Percentiles rank a stretch among this genome's conserved stretches.
Conservation (phyloP, 2,329 filamentous ascomycete genomes). For the Microdochium bolleyi region DNA sequence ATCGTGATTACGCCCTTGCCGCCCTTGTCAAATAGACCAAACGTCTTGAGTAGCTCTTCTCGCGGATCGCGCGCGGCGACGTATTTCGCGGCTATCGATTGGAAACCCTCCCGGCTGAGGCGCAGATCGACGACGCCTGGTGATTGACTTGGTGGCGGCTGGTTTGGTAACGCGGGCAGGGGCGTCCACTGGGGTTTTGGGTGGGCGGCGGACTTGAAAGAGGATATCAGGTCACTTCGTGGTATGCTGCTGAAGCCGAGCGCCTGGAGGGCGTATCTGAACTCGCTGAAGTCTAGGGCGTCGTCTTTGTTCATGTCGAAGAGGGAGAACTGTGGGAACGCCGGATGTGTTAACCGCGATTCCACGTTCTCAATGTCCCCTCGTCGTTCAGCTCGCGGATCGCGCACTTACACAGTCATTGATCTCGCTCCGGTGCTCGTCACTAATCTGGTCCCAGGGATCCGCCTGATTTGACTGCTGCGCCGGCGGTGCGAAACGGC, state of each 20-base stretch:
- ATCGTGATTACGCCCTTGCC: slow-evolving; percentile 86
- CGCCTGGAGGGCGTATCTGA: slow-evolving; percentile 92
- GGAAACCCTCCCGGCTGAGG: slow-evolving; percentile 65
- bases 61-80: slow-evolving; percentile 77
- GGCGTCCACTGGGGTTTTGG: slow-evolving; percentile 52
- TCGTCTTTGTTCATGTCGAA: slow-evolving; percentile 96
- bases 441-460: slow-evolving; percentile 49
- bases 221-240: slow-evolving; percentile 74
- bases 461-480: slow-evolving; percentile 19
- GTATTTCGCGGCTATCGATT: slow-evolving; percentile 68
- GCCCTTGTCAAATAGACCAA: slow-evolving; percentile 87
- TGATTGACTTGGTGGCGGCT: slow-evolving; percentile 40
- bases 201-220: slow-evolving; percentile 75
- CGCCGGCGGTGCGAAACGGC: slow-evolving; percentile 19
- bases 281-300: slow-evolving; percentile 94
- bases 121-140: slow-evolving; percentile 59
- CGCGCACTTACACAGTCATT: slow-evolving; percentile 70
- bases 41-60: slow-evolving; percentile 86
- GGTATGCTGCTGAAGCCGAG: slow-evolving; percentile 80
- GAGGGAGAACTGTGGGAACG: slow-evolving; percentile 63
- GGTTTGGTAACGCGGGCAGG: slow-evolving; percentile 29
- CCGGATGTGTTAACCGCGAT: slow-evolving; percentile 9
- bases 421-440: slow-evolving; percentile 89
- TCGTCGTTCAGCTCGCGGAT: not conserved
- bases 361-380: not conserved